phyloP scores from a whole-genome alignment of 1,139 yeast species.

The Taiozyma sp. region DNA sequence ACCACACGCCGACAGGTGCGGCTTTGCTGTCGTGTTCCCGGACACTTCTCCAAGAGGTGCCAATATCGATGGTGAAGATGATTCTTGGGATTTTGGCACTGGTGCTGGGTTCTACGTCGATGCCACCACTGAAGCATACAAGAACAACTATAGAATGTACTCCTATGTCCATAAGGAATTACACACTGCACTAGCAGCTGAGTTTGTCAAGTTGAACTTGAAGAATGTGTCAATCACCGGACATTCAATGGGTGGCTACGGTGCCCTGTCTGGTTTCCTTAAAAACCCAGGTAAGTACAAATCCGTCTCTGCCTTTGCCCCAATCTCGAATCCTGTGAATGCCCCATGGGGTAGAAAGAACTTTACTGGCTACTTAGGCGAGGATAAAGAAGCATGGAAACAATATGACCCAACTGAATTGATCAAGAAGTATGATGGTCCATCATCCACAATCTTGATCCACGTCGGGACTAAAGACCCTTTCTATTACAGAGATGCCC shows the following conservation, averaged over 20 bases:
- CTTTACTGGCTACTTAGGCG: slow-evolving; percentile 76
- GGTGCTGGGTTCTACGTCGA: slow-evolving; percentile 95
- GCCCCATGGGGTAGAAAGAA: slow-evolving; percentile 88
- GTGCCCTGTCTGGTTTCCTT: slow-evolving; percentile 78
- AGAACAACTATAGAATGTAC: slow-evolving; percentile 77
- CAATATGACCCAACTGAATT: slow-evolving; percentile 80
- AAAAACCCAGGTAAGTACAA: slow-evolving; percentile 70
- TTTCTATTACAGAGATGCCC: slow-evolving; percentile 56
- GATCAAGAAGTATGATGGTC: slow-evolving; percentile 43
- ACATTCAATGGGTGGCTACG: slow-evolving; percentile 98
- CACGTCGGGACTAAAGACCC: slow-evolving; percentile 81
- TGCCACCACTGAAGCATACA: slow-evolving; percentile 73
- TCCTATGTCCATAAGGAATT: slow-evolving; percentile 76
- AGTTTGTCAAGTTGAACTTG: slow-evolving; percentile 51
- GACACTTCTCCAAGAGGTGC: slow-evolving; percentile 98
- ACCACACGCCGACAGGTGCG: slow-evolving; percentile 73
- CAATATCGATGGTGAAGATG: slow-evolving; percentile 76
- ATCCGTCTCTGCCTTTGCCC: slow-evolving; percentile 89
- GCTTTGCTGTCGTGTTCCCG: slow-evolving; percentile 87
- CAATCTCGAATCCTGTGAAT: slow-evolving; percentile 73
- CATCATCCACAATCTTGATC: slow-evolving; percentile 53
- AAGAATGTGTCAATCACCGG: slow-evolving; percentile 73
- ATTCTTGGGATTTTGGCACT: slow-evolving; percentile 84
- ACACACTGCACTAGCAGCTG: slow-evolving; percentile 41
- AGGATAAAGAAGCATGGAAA: slow-evolving; percentile 50